Evolutionary conservation across 1,139 yeast species (phyloP), one percentile per base, ranked within the genome.

Genomic region (Pichia sp.): DNA sequence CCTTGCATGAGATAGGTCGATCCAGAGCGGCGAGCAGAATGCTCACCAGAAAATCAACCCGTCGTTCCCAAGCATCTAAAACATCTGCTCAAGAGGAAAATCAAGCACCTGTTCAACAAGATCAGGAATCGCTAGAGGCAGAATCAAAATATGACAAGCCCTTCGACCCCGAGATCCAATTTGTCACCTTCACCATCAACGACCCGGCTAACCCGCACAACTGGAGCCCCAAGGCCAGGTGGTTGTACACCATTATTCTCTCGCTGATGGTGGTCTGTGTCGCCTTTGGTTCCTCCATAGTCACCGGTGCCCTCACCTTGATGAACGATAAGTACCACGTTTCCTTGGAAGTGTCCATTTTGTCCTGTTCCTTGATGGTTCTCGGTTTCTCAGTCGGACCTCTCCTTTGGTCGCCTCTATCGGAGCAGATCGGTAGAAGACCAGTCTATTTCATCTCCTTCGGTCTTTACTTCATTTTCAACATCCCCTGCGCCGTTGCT

Each of bases 161-260:
- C 9, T 62, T 81, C 34, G 88, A 84, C 60, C 82, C 84, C 4
- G 88, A 83, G 43, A 77, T 83, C 52, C 91, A 88, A 65, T 85
- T 87, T 64, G 96, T 89, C 54, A 89, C 96, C 0, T 89, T 87
- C 66, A 71, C 74, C 6, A 73, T 82, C 13, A 79, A 79, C 57
- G 96, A 89, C 66, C 93, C 95, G 0, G 90, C 82, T 60, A 90
- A 89, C 67, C 96, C 97, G 23, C 83, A 85, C 63, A 89, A 89
- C 67, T 90, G 96, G 96, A 71, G 78, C 22, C 59, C 73, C 44
- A 59, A 62, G 58, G 54, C 69, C 37, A 82, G 83, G 64, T 85
- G 96, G 91, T 16, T 68, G 3, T 86, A 84, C 63, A 89, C 96
- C 1, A 65, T 85, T 28, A 59, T 83, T 8, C 73, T 86, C 21